Base-by-base conservation (phyloP, 2,329 filamentous ascomycete species). In the Epicoccum sorghinum region DNA sequence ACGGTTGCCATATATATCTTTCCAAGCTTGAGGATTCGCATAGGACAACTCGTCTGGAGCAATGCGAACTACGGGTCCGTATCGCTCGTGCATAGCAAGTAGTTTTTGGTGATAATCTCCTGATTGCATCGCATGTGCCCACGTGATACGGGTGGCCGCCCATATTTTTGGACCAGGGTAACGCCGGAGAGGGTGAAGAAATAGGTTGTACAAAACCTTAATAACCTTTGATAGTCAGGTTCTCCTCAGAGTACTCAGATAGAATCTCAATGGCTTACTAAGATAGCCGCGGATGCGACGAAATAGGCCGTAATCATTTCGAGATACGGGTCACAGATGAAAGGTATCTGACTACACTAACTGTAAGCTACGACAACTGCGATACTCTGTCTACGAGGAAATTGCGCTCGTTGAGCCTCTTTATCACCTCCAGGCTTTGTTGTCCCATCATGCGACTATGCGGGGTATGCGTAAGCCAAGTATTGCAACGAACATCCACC, bases 81-180 rank as follows among this genome's bases (percentile, higher is more conserved):
- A 71, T 14, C 54, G 57, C 35, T 64, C 51, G 44, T 69, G 66
- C 23, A 67, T 62, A 3, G 52, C 23, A 14, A 57, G 62, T 7
- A 68, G 47, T 22, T 56, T 49, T n/a, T 52, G 56, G 41, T 70
- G 67, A 2, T 67, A 59, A 13, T 64, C 42, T 29, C 67, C 66
- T 5, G 55, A 51, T 13, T 67, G 64, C 10, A 62, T 59, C 13
- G 66, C 58, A 40, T 65, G 54, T 29, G 67, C 62, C 41, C 65
- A 67, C 2, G 63, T 60, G n/a, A 70, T 49, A 49, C 64, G 57
- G 39, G 60, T 69, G n/a, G 60, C 57, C 18, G 52, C 51, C 68
- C 67, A 71, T 7, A 67, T 55, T 3, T 62, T 45, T 10, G 67
- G 68, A 8, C 67, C 66, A 10, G 67, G 68, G 39, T 68, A 70